Evolutionary conservation across 768 basidiomycete genomes (phyloP).

Genomic region (Termitomyces sp.): DNA sequence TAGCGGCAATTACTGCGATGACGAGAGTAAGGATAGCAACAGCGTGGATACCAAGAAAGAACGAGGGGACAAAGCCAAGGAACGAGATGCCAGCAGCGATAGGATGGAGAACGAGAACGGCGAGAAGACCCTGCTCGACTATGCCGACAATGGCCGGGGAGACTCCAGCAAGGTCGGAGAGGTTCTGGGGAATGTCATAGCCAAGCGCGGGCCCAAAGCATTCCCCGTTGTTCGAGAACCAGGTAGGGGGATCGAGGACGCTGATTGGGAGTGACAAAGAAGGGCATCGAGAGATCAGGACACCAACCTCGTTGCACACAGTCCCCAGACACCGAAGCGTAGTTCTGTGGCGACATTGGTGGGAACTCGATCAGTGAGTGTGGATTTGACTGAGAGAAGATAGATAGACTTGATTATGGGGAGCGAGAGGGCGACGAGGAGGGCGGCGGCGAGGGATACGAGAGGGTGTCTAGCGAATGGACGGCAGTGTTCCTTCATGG

Average conservation of each 20-base stretch:
- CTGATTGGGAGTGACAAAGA: conserved; percentile 12
- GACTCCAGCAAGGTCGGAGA: conserved; percentile 38
- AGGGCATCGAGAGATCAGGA: not conserved
- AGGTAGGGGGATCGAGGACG: conserved; percentile 27
- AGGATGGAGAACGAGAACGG: conserved; percentile 65
- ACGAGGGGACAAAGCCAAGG: conserved; percentile 41
- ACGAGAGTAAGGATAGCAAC: conserved; percentile 56
- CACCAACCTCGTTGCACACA: conserved; percentile 46
- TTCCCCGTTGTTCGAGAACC: conserved; percentile 31
- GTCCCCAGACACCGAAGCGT: conserved; percentile 79
- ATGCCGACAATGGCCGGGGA: conserved; percentile 35
- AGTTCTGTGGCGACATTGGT: conserved; percentile 55
- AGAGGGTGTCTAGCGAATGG: conserved; percentile 41
- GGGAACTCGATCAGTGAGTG: conserved; percentile 21
- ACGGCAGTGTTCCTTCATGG: conserved; percentile 22
- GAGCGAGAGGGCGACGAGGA: conserved; percentile 70
- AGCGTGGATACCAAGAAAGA: conserved; percentile 53
- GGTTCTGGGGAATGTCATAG: conserved; percentile 50
- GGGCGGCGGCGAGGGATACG: conserved; percentile 50
- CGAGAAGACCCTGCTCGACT: conserved; percentile 43
- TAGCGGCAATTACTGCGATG: conserved; percentile 46
- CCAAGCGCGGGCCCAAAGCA: conserved; percentile 67
- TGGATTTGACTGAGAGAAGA: conserved; percentile 43
- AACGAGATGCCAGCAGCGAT: conserved; percentile 56
- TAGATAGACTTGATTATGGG: conserved; percentile 71